Base-by-base conservation (phyloP, 306 rosid species). In the Rosa persica region DNA sequence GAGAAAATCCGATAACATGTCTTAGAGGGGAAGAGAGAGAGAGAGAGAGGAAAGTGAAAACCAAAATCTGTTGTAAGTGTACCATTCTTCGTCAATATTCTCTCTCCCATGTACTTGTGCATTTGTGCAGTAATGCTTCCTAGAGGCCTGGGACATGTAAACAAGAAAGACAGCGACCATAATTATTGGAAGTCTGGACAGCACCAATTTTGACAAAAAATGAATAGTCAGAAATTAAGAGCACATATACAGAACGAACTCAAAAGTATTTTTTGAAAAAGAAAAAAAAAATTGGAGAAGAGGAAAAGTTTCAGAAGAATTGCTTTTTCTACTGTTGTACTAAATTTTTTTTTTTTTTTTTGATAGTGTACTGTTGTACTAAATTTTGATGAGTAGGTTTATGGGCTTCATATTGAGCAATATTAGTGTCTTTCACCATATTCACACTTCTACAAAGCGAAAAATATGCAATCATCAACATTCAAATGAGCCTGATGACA, bases 111-210 rank as follows among this genome's bases (percentile, higher is more conserved):
- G 81, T 78, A 89, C 77, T 81, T 83, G 72, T 61, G 87, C 79
- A 85, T 94, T 94, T 79, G 98, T 94, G 86, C 98, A 94, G 82
- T 88, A 90, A 89, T 92, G 97, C 81, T 89, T 94, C 83, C 97
- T 87, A 4, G 97, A 92, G 23, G 92, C 98, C 98, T 92, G 88
- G 76, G 34, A 15, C 49, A 6, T 10, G 30, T 40, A 72, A 27
- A 51, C 17, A 72, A 72, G 79, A 74, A 66, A 67, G 60, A 30
- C 34, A 22, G 11, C 43, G 17, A 34, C 11, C 13, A 51, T 39
- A 16, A 68, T 65, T 44, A 58, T 20, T 30, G 23, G 36, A 58
- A 30, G 27, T 77, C 23, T n/a, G 12, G 48, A 54, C 44, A 11
- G 68, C 74, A 54, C 39, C 75, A 68, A 68, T 8, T 36, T 77